Conservation (phyloP, 495 filamentous ascomycete genomes). For the Staphylotrichum tortipilum region DNA sequence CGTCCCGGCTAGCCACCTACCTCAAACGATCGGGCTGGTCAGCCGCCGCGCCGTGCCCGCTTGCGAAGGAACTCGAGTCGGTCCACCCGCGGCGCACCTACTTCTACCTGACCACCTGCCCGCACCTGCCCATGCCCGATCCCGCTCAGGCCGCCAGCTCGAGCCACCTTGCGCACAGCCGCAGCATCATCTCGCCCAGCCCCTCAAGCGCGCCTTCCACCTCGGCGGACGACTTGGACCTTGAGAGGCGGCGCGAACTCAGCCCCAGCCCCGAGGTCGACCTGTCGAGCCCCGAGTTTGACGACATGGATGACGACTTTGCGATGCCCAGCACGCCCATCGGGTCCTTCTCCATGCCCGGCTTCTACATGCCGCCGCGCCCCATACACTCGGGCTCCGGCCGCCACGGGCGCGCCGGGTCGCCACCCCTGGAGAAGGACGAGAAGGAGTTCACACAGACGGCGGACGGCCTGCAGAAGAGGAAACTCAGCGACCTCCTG, state of each 20-base stretch:
- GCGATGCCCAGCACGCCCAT: constrained; percentile 47
- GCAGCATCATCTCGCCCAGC: constrained; percentile 71
- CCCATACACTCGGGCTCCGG: constrained; percentile 21
- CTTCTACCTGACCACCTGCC: constrained; percentile 81
- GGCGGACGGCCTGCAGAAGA: constrained; percentile 73
- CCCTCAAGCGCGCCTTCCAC: constrained; percentile 62
- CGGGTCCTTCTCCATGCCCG: constrained; percentile 50
- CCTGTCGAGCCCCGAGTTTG: constrained; percentile 78
- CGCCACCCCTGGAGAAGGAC: constrained; percentile 86
- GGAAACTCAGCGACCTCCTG: constrained; percentile 48
- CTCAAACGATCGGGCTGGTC: constrained; percentile 78
- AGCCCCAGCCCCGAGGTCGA: constrained; percentile 91
- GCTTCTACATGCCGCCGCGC: constrained; percentile 29
- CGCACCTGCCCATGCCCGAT: constrained; percentile 76
- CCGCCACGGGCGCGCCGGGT: constrained; percentile 62
- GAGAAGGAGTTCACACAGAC: constrained; percentile 97
- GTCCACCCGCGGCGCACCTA: constrained; percentile 92
- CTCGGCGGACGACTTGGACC: constrained; percentile 57
- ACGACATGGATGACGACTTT: constrained; percentile 57
- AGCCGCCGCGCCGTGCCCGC: constrained; percentile 69
- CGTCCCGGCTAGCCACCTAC: constrained; percentile 81
- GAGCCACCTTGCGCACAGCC: constrained; percentile 35
- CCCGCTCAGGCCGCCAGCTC: constrained; percentile 37
- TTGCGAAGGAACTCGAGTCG: constrained; percentile 85
- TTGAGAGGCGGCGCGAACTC: constrained; percentile 62